Evolutionary conservation across 148 eudicot genomes (phyloP).

Genomic region (Vaccinium vitisidaea): DNA sequence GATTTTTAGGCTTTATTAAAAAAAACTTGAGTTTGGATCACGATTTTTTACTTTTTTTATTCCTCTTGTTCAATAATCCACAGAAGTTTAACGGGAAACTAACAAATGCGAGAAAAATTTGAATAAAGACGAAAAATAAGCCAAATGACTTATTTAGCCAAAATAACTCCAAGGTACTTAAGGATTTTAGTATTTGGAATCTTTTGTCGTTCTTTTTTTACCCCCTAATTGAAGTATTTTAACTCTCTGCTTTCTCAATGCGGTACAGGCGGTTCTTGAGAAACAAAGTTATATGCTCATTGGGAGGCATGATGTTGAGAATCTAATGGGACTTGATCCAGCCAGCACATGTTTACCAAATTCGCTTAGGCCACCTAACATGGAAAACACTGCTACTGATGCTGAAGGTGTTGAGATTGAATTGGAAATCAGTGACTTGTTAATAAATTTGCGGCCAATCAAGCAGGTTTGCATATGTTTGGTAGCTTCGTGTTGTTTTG

Average conservation of each 20-base stretch:
- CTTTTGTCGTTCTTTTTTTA: constrained; percentile 7
- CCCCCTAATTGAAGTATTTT: neutral
- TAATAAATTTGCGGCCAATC: constrained; percentile 79
- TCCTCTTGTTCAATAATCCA: no score
- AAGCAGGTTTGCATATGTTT: constrained; percentile 65
- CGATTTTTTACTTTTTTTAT: no score
- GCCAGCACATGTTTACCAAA: constrained; percentile 78
- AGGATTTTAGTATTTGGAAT: neutral
- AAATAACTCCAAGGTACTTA: no score
- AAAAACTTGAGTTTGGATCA: no score
- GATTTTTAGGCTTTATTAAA: no score
- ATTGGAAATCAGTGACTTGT: constrained; percentile 71
- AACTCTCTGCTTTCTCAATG: neutral
- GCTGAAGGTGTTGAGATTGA: constrained; percentile 67
- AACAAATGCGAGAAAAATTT: no score
- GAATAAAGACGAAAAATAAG: no score
- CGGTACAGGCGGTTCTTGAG: constrained; percentile 93
- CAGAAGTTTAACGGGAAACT: no score
- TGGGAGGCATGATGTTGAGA: constrained; percentile 94
- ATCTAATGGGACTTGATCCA: constrained; percentile 85
- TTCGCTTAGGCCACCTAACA: constrained; percentile 36
- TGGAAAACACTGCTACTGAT: constrained; percentile 50
- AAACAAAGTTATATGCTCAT: constrained; percentile 98
- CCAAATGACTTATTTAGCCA: no score
- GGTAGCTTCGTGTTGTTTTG: neutral